Base-by-base conservation (phyloP, 495 filamentous ascomycete species). In the Aspergillus wentii region DNA sequence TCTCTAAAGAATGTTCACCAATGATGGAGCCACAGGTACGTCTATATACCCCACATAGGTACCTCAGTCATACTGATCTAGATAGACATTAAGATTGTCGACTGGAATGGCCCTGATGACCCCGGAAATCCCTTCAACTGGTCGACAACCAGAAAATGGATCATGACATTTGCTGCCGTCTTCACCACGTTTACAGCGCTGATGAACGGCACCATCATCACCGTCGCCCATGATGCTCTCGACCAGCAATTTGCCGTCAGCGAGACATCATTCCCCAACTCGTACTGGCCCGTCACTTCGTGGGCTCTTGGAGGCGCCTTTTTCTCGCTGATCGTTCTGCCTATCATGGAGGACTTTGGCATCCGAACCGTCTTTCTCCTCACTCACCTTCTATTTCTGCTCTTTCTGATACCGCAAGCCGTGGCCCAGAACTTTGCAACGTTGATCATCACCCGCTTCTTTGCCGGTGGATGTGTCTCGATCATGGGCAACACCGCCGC, bases 121-220 rank as follows among this genome's bases (percentile, higher is more conserved):
- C 64, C 66, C 1, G 62, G 56, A 11, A 80, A 82, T 43, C 79
- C 79, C 6, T 70, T 68, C 60, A 82, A 82, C 57, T 83, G 79
- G 79, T 60, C 79, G 8, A 35, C 54, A 11, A 48, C 59, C 25
- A 69, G 68, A 43, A 65, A 65, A 52, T 65, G 61, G 61, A 45
- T 44, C 6, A 30, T 61, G 3, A 65, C 57, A 1, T 16, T 32
- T 3, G 27, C 57, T 5, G 52, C 56, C 7, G 45, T 46, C 2
- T 49, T 62, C 22, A 41, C 52, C 15, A 61, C 54, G 6, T 65
- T 59, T 33, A 53, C 59, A n/a, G 52, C 57, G 16, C 50, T 61
- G 48, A 59, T 66, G 49, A 70, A 69, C 32, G 66, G 61, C 19
- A 73, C 69, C 1, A 62, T 61, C 30, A 63, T 73, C 49, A 62